Percentiles rank a stretch among this genome's conserved stretches.
Conservation (phyloP, 345 rosid species). For the Aegle marmelos region DNA sequence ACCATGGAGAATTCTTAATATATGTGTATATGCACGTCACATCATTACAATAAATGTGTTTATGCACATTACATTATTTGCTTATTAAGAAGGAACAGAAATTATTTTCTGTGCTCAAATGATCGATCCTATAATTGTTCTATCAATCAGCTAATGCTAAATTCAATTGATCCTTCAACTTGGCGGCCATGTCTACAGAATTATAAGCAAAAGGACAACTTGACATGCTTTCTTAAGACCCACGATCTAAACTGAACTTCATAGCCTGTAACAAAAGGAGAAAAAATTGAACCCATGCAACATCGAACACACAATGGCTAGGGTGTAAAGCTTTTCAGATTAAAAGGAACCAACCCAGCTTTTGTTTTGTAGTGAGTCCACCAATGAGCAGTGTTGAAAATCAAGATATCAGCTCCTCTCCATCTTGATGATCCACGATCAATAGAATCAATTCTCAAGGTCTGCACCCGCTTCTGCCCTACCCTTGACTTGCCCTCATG, state of each 20-base stretch:
- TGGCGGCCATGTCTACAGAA: background rate
- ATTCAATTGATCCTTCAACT: background rate
- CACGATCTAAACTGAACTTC: background rate
- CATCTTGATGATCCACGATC: constrained; percentile 90
- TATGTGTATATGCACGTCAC: background rate
- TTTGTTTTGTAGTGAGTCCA: constrained; percentile 96
- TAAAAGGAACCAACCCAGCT: constrained; percentile 65
- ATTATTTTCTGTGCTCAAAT: background rate
- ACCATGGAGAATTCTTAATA: background rate
- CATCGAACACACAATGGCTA: constrained; percentile 2
- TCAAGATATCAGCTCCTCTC: constrained; percentile 84
- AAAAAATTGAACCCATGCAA: background rate
- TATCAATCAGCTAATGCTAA: background rate
- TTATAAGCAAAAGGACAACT: background rate
- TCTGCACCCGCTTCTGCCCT: constrained; percentile 65
- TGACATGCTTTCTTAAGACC: background rate
- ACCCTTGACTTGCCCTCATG: constrained; percentile 82
- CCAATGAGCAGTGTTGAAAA: constrained; percentile 98
- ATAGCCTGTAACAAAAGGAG: background rate
- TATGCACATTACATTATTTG: no score
- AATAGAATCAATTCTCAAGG: constrained; percentile 76
- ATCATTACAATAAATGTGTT: no score
- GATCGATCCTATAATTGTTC: background rate
- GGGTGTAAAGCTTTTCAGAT: background rate
- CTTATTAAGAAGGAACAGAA: background rate